Evolutionary conservation across 148 eudicot genomes (phyloP), one percentile per base, ranked within the genome.

Genomic region (Agrostemma githago): DNA sequence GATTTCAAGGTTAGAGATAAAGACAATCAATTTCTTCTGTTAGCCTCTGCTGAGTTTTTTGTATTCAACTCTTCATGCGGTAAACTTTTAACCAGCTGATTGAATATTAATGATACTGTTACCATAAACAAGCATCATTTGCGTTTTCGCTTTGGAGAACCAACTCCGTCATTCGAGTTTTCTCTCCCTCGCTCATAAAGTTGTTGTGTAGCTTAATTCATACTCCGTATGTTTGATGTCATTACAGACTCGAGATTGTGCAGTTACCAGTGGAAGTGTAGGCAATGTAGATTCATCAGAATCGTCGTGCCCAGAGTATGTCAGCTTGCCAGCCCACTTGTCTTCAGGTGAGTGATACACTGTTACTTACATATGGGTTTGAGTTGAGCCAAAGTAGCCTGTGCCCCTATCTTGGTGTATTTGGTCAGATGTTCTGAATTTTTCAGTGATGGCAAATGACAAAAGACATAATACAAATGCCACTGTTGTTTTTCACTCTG

Each of bases 161-260:
- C n/a, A n/a, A n/a, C n/a, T n/a, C n/a, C n/a, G n/a, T n/a, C n/a
- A n/a, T n/a, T n/a, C n/a, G n/a, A 14, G 34, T 14, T 62, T 61
- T 21, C 12, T 34, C 19, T 38, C 44, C 39, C 43, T 37, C 38
- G 37, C 11, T 1, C 6, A 6, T 60, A 17, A 20, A 8, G 20
- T 19, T 19, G 63, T 60, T 51, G 63, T 20, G 8, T 60, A 60
- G 63, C 63, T 60, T 19, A 60, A 60, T 20, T 19, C 63, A 8
- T 38, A 64, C 6, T 51, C 14, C 10, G 9, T 73, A 62, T 43
- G 26, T 10, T 66, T 37, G 14, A 77, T 42, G 6, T 75, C 71
- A 57, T 74, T 79, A 71, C 91, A 93, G 98, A 88, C 92, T 78
- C 88, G 97, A 78, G 97, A 91, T 67, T 93, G 98, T 77, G 84